Percentiles rank a stretch among this genome's conserved stretches.
phyloP scores from a whole-genome alignment of 768 basidiomycete species.

The Russula virescens region DNA sequence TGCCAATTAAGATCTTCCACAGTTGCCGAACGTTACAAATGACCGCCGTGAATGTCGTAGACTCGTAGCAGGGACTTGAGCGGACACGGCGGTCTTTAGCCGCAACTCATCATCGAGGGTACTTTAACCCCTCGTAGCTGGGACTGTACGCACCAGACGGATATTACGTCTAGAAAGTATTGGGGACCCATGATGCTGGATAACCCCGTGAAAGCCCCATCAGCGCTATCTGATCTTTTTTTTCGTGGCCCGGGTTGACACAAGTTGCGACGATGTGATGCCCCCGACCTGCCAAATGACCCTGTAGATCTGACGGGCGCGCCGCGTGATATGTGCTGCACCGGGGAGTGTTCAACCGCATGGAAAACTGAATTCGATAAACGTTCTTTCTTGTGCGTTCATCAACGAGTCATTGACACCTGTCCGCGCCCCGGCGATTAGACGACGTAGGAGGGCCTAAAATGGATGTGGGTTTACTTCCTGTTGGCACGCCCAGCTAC shows the following conservation, averaged over 20 bases:
- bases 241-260: not conserved
- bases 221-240: not conserved
- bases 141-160: not conserved
- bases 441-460: not conserved
- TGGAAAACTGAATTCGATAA: not conserved
- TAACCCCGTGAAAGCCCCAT: not conserved
- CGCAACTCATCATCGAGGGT: not conserved
- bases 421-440: not conserved
- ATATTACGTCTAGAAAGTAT: slow-evolving; percentile 1
- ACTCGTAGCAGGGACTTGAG: not conserved
- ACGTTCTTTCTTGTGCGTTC: slow-evolving; percentile 6
- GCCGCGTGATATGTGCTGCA: not conserved
- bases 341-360: not conserved
- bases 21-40: not conserved
- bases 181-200: not conserved
- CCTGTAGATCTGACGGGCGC: not conserved
- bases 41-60: not conserved
- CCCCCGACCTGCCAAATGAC: not conserved
- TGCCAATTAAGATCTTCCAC: not conserved
- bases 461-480: not conserved
- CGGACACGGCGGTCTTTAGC: not conserved
- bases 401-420: not conserved
- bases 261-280: slow-evolving; percentile 1
- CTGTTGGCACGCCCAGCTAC: not conserved
- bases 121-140: too few species aligned